phyloP scores from a whole-genome alignment of 139 green algal genomes.

The Chlamydomonas sp. region DNA sequence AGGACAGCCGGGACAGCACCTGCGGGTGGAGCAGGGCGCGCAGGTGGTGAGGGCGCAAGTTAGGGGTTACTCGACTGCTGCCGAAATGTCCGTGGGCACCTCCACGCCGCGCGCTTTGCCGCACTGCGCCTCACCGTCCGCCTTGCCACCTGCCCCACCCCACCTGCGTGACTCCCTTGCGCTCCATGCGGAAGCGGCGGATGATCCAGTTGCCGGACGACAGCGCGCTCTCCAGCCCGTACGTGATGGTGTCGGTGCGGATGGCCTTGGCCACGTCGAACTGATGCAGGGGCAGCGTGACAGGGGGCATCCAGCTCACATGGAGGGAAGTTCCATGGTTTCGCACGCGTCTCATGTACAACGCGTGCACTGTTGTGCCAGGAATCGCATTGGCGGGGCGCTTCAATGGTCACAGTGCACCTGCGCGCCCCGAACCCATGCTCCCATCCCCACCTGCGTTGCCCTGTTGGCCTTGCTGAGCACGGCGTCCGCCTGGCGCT shows the following conservation, averaged over 20 bases:
- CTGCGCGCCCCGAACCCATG: too few relatives aligned
- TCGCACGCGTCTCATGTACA: too few relatives aligned
- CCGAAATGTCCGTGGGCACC: too few relatives aligned
- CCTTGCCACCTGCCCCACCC: background rate
- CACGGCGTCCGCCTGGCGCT: slow-evolving; percentile 84
- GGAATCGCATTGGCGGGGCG: too few relatives aligned
- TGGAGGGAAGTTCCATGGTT: too few relatives aligned
- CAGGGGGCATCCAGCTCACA: too few relatives aligned
- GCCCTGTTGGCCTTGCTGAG: slow-evolving; percentile 83
- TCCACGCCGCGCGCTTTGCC: background rate
- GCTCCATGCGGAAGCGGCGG: slow-evolving; percentile 98
- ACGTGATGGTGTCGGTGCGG: slow-evolving; percentile 91
- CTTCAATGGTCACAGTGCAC: too few relatives aligned
- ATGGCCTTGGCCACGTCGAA: slow-evolving; percentile 98
- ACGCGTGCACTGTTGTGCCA: too few relatives aligned
- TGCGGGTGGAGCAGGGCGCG: slow-evolving; percentile 44
- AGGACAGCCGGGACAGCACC: slow-evolving; percentile 96
- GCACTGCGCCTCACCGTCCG: too few relatives aligned
- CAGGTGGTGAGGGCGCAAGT: background rate
- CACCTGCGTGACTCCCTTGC: slow-evolving; percentile 96
- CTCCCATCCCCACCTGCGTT: slow-evolving; percentile 23
- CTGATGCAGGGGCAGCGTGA: slow-evolving; percentile 28
- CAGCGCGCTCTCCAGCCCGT: slow-evolving; percentile 95
- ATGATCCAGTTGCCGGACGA: slow-evolving; percentile 98
- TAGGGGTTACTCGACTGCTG: too few relatives aligned